Conservation (phyloP, 179 eudicot genomes). For the Camellia oleifera region DNA sequence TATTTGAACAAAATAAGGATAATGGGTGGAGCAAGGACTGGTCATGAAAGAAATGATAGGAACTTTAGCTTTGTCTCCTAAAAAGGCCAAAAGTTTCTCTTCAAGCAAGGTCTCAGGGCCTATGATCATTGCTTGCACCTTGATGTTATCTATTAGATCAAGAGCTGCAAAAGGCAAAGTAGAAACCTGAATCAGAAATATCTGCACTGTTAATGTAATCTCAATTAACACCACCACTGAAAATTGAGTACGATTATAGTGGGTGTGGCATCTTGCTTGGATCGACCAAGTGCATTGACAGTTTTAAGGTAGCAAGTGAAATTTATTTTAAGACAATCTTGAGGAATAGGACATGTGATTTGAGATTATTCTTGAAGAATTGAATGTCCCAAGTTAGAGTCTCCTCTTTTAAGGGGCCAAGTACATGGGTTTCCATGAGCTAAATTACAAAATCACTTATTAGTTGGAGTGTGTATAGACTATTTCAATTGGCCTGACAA, state of each 20-base stretch:
- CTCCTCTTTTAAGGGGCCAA: too few species aligned
- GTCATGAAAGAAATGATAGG: conserved; percentile 34
- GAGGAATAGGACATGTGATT: too few species aligned
- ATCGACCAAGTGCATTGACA: neutral
- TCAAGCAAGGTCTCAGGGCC: conserved; percentile 28
- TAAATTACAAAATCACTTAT: too few species aligned
- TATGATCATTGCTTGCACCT: conserved; percentile 28
- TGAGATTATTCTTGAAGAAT: too few species aligned
- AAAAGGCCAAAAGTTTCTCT: conserved; percentile 18
- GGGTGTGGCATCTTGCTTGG: neutral
- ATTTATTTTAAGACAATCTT: too few species aligned
- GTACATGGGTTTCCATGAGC: too few species aligned
- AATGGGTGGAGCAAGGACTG: conserved; percentile 17
- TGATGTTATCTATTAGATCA: conserved; percentile 6
- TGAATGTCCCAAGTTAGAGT: too few species aligned
- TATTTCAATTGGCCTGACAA: too few species aligned
- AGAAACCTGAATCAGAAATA: neutral
- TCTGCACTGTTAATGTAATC: neutral
- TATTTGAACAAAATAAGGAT: conserved; percentile 28
- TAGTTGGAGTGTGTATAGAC: too few species aligned
- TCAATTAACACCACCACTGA: too few species aligned
- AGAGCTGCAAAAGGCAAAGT: neutral
- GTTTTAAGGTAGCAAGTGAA: neutral
- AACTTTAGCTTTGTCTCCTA: conserved; percentile 26
- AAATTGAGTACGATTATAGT: neutral